Base-by-base conservation (phyloP, 2,329 filamentous ascomycete species). In the Botryosphaeria dothidea region DNA sequence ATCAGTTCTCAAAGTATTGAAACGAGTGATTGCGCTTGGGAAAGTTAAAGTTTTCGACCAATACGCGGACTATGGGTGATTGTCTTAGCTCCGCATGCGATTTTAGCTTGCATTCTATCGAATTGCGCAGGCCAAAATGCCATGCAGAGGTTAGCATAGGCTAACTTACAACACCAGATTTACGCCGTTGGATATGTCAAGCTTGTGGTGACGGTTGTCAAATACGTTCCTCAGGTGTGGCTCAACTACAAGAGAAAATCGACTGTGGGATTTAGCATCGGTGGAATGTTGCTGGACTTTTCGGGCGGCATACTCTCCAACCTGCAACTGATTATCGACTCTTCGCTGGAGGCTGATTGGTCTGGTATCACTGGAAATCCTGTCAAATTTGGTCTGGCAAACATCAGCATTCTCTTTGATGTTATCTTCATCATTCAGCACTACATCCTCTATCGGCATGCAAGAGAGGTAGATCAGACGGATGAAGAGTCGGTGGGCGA, bases 361-460 rank as follows among this genome's bases (percentile, higher is more conserved):
- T 91, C 89, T 54, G 95, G 94, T 23, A 84, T 98, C 65, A 93
- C 90, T 0, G 94, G 93, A 1, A 98, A 98, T 76, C 92, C 93
- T 0, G 90, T 95, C 70, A 99, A 98, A 80, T 88, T 98, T 66
- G 88, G 89, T 2, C 83, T 98, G 46, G 91, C 92, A 15, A 94
- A 96, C 73, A 87, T 97, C 51, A 92, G 89, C 65, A 90, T 98
- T 71, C 76, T 92, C 2, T 98, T 97, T 75, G 94, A 98, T 74
- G 68, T 90, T 34, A 82, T 97, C 56, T 98, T 98, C 74, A 90
- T 98, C 60, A 73, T 85, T 4, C 95, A 99, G 80, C 95, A 98
- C 78, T 98, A 93, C 71, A 80, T 93, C 38, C 77, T 97, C 21
- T 98, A 97, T 74, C 77, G 75, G 23, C 66, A 72, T 13, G 64